These are phyloP conservation scores for Penicillium cosmopolitanum DNA, from an alignment of 495 filamentous ascomycete genomes.

Conservation along the genomic window DNA sequence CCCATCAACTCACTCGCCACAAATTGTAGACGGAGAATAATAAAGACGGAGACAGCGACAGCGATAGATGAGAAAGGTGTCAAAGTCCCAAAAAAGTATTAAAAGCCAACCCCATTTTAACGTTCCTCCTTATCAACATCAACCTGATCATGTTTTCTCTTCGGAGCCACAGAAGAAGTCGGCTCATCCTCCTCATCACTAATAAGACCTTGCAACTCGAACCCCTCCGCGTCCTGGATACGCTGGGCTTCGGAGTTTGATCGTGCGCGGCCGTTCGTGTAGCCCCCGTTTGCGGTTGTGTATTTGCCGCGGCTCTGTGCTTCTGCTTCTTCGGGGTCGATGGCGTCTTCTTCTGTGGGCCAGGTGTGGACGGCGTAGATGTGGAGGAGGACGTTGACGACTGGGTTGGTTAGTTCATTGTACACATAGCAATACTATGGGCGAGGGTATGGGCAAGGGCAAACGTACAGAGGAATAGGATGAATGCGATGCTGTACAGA, in stretches of 20 bases:
- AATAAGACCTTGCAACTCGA: slow-evolving; percentile 88
- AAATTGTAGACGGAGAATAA: too few relatives aligned
- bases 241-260: slow-evolving; percentile 53
- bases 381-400: slow-evolving; percentile 80
- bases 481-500: slow-evolving; percentile 84
- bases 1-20: too few relatives aligned
- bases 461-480: slow-evolving; percentile 81
- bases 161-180: slow-evolving; percentile 29
- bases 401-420: slow-evolving; percentile 27
- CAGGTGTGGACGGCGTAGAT: slow-evolving; percentile 72
- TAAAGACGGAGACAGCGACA: neutral
- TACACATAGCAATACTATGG: too few relatives aligned
- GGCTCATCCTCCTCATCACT: slow-evolving; percentile 66
- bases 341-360: slow-evolving; percentile 46
- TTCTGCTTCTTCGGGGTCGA: slow-evolving; percentile 14
- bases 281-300: slow-evolving; percentile 25
- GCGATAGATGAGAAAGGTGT: neutral
- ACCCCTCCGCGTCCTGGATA: slow-evolving; percentile 79
- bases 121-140: neutral
- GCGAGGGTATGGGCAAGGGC: too few relatives aligned
- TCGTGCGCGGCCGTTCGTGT: slow-evolving; percentile 60
- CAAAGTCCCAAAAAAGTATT: neutral
- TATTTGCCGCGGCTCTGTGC: slow-evolving; percentile 16
- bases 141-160: slow-evolving; percentile 19
- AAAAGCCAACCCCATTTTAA: neutral